Evolutionary conservation across 495 filamentous ascomycete species (phyloP).

Genomic region (Aspergillus hancockii): DNA sequence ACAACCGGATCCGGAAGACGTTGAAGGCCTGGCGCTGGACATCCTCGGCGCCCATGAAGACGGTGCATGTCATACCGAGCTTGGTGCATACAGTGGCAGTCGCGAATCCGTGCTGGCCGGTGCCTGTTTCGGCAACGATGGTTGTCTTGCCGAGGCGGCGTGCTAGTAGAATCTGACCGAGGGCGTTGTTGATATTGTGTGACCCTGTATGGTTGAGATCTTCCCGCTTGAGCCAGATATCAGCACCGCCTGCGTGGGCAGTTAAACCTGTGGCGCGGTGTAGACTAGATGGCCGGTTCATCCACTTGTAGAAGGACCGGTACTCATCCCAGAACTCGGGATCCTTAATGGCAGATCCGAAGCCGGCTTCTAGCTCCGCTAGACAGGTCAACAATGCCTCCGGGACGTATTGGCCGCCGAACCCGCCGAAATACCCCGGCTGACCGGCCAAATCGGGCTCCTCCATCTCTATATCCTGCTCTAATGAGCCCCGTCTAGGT

Average conservation of each 20-base stretch:
- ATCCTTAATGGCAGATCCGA: conserved; percentile 80
- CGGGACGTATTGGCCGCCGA: conserved; percentile 96
- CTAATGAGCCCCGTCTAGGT: too few relatives aligned
- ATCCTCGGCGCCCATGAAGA: conserved; percentile 96
- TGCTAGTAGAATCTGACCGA: conserved; percentile 89
- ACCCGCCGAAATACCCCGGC: conserved; percentile 88
- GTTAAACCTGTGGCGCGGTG: conserved; percentile 88
- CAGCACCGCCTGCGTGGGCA: conserved; percentile 85
- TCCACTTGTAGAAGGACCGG: conserved; percentile 94
- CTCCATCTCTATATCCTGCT: conserved; percentile 61
- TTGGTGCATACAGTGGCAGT: conserved; percentile 93
- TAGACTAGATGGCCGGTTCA: conserved; percentile 89
- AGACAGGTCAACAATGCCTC: conserved; percentile 98
- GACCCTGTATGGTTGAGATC: conserved; percentile 87
- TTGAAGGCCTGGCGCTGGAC: conserved; percentile 93
- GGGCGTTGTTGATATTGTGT: conserved; percentile 97
- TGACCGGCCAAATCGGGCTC: conserved; percentile 67
- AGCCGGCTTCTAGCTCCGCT: conserved; percentile 86
- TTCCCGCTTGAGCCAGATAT: conserved; percentile 94
- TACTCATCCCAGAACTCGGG: conserved; percentile 97
- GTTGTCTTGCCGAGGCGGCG: conserved; percentile 81
- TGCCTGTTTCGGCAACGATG: conserved; percentile 94
- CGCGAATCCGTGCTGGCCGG: conserved; percentile 95
- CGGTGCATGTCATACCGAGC: conserved; percentile 92
- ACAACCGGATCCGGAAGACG: conserved; percentile 92